Base-by-base conservation (phyloP, 371 early-diverging fungal genomes). In the Catenaria anguillulae region DNA sequence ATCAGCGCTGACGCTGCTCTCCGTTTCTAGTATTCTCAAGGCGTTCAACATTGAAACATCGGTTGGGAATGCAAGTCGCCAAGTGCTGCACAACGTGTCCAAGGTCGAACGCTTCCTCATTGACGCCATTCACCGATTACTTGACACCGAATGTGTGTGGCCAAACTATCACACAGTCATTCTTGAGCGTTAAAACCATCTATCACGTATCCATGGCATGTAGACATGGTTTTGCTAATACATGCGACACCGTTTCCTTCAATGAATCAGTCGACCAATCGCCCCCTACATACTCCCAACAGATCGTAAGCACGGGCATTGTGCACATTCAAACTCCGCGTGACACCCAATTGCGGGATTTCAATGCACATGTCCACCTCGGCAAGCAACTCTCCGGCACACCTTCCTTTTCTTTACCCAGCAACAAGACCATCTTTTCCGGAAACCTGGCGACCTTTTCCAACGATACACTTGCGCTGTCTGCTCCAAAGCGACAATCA, bases 371-470 rank as follows among this genome's bases (percentile, higher is more conserved):
- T 0, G 60, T 66, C 66, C 23, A 54, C 37, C 31, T 26, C 52
- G 24, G 45, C 50, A n/a, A 66, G 46, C 29, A 65, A 37, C 8
- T 37, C 48, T 4, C 55, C 0, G 66, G 66, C 1, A 66, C 50
- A 0, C 66, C 66, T 33, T 55, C 65, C 29, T 52, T 65, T 35
- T 66, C 66, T 31, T 66, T 66, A 5, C 66, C 66, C 12, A 66
- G 40, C 33, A 66, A 31, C 42, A 66, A 19, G 4, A 66, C 36
- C 19, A 45, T 21, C 31, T 64, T 64, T 35, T 61, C 46, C 26
- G 65, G 65, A 23, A 66, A 42, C 29, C 10, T 21, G 15, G 29
- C 15, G 24, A 58, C 24, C 33, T 43, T 12, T 24, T 54, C 31
- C 10, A 66, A n/a, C 17, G 35, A 17, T 24, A 65, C 64, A n/a